A percentile compares a stretch with the other conserved stretches of the same genome.
Evolutionary conservation across 495 filamentous ascomycete genomes (phyloP).

Genomic region (Bombardia bombarda): DNA sequence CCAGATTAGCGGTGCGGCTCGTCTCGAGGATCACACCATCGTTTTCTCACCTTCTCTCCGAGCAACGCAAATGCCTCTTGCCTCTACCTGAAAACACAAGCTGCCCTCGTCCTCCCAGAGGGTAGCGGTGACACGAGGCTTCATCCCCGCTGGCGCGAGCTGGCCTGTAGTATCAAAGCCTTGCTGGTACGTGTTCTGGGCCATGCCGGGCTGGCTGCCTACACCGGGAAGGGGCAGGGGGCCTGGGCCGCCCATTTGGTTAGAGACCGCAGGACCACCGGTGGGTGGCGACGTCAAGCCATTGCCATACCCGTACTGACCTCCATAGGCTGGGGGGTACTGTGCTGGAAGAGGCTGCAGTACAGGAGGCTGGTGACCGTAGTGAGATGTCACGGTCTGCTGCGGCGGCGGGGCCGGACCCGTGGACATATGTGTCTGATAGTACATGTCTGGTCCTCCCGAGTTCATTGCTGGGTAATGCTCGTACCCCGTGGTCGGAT

Average conservation of each 20-base stretch:
- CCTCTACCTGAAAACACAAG: conserved; percentile 96
- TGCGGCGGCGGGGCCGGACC: conserved; percentile 74
- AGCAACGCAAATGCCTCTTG: conserved; percentile 91
- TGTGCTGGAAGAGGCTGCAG: conserved; percentile 68
- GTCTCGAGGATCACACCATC: not conserved
- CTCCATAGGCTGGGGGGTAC: conserved; percentile 52
- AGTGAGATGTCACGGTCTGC: conserved; percentile 72
- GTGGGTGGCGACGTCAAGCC: conserved; percentile 69
- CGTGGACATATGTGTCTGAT: conserved; percentile 72
- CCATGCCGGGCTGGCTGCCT: conserved; percentile 42
- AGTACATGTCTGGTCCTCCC: conserved; percentile 68
- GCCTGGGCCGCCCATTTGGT: conserved; percentile 54
- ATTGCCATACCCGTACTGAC: conserved; percentile 66
- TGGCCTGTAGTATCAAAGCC: conserved; percentile 88
- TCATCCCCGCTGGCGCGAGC: conserved; percentile 89
- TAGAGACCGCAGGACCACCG: conserved; percentile 58
- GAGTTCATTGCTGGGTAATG: conserved; percentile 81
- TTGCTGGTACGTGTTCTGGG: conserved; percentile 41
- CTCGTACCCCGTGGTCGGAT: conserved; percentile 41
- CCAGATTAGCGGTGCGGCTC: not conserved
- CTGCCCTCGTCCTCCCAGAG: conserved; percentile 98
- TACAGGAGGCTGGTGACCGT: conserved; percentile 66
- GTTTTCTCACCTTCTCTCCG: conserved; percentile 71
- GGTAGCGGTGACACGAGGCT: conserved; percentile 94
- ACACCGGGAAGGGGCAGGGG: conserved; percentile 62